Base-by-base conservation (phyloP, 148 eudicot species). In the Rhododendron molle region DNA sequence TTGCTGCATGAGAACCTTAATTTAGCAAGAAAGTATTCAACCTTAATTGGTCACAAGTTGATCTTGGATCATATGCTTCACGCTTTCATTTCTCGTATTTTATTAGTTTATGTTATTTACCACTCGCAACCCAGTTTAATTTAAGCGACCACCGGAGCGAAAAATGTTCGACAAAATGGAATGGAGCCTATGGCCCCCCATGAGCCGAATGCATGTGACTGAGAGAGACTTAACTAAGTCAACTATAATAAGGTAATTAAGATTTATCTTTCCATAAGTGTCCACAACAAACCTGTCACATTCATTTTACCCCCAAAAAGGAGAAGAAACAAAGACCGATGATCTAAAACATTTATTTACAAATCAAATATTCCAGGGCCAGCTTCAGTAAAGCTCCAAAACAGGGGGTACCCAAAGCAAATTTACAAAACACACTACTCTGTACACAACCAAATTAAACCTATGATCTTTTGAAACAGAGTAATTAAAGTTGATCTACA, bases 401-500 rank as follows among this genome's bases (percentile, higher is more conserved):
- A 47, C 60, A 79, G 23, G 56, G 56, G 56, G 36, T n/a, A 78
- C 20, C 81, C 38, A 28, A 79, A 79, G 36, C 60, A 79, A 34
- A 79, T 52, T 52, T 52, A 32, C 50, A 52, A 23, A 32, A 32
- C 1, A 80, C 6, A 28, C 16, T 50, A 15, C 16, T 30, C 76
- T 71, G 76, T 71, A 71, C 76, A 71, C 16, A 30, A 71, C 76
- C 40, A 71, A 79, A 40, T 40, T 40, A 40, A 79, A 28, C 14
- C 6, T 7, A 79, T 79, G 81, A 49, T 47, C 18, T 79, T 43
- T 49, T 28, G 20, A 1, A 58, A 23, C 71, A 60, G 20, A 13
- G 5, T 21, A 20, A 58, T 58, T 26, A 71, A 71, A 13, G 36
- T 47, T 47, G 13, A 86, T 77, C 88, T 88, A 96, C 88, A 94